These are phyloP conservation scores for Xerocomellus chrysenteron DNA, from an alignment of 768 basidiomycete species.

Conservation along the genomic window DNA sequence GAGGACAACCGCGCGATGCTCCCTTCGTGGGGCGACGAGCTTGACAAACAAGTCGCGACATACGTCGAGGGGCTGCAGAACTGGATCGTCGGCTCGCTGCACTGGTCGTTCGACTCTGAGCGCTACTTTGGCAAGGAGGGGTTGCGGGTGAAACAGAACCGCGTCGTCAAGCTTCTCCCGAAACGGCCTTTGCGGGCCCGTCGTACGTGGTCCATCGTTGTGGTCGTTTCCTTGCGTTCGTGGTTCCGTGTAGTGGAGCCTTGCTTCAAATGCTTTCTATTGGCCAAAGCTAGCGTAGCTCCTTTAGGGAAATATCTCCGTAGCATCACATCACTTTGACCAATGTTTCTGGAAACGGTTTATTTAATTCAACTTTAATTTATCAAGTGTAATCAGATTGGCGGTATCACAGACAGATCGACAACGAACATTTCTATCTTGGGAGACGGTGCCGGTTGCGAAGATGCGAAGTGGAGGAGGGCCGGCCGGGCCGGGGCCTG, in stretches of 20 bases:
- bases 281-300: no score
- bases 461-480: no score
- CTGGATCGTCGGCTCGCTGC: constrained; percentile 71
- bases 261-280: neutral
- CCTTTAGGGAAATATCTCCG: no score
- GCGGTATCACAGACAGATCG: no score
- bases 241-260: neutral
- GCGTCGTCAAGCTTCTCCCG: constrained; percentile 53
- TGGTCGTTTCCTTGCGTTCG: neutral
- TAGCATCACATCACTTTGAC: no score
- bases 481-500: no score
- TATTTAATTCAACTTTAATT: no score
- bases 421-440: no score
- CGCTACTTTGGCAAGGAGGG: constrained; percentile 69
- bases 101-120: constrained; percentile 71
- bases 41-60: constrained; percentile 55
- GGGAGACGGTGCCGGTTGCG: no score
- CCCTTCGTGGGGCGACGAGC: constrained; percentile 61
- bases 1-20: constrained; percentile 44
- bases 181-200: constrained; percentile 23
- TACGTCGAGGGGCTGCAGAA: constrained; percentile 64
- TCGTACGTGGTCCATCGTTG: neutral
- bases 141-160: constrained; percentile 49
- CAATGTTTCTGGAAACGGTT: no score
- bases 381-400: no score